These are phyloP conservation scores for Hypoxylon intermedium DNA, from an alignment of 495 filamentous ascomycete genomes.

Conservation along the genomic window DNA sequence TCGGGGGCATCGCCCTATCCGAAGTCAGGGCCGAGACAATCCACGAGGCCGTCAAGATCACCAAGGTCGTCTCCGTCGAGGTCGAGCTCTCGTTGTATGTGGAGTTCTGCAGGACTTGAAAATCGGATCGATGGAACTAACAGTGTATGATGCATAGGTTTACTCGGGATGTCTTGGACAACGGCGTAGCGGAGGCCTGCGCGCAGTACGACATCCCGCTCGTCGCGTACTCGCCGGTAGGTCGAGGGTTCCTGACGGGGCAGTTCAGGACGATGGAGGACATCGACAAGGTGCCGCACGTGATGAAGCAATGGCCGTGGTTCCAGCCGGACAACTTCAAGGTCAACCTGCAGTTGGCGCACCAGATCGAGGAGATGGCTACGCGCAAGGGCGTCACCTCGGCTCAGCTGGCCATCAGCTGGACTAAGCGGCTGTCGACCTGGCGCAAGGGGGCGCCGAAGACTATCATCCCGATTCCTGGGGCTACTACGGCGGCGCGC, in stretches of 20 bases:
- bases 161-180: slow-evolving; percentile 54
- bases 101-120: slow-evolving; percentile 41
- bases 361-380: slow-evolving; percentile 71
- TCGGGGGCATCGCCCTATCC: slow-evolving; percentile 78
- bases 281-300: slow-evolving; percentile 65
- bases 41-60: slow-evolving; percentile 70
- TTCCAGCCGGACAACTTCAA: slow-evolving; percentile 75
- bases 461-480: slow-evolving; percentile 84
- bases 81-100: slow-evolving; percentile 77
- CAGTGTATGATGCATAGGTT: slow-evolving; percentile 64
- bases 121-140: slow-evolving; percentile 39
- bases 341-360: slow-evolving; percentile 74
- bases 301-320: slow-evolving; percentile 58
- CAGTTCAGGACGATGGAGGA: slow-evolving; percentile 66
- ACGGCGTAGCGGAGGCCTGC: slow-evolving; percentile 76
- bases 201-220: slow-evolving; percentile 77
- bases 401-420: slow-evolving; percentile 79
- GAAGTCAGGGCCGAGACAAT: slow-evolving; percentile 80
- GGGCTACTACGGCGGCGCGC: slow-evolving; percentile 60
- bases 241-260: slow-evolving; percentile 58
- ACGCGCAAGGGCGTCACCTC: slow-evolving; percentile 70
- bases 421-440: slow-evolving; percentile 62
- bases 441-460: slow-evolving; percentile 65
- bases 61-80: slow-evolving; percentile 77
- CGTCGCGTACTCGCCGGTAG: slow-evolving; percentile 59